Evolutionary conservation across 768 basidiomycete species (phyloP).

Genomic region (Sutorius australiensis): DNA sequence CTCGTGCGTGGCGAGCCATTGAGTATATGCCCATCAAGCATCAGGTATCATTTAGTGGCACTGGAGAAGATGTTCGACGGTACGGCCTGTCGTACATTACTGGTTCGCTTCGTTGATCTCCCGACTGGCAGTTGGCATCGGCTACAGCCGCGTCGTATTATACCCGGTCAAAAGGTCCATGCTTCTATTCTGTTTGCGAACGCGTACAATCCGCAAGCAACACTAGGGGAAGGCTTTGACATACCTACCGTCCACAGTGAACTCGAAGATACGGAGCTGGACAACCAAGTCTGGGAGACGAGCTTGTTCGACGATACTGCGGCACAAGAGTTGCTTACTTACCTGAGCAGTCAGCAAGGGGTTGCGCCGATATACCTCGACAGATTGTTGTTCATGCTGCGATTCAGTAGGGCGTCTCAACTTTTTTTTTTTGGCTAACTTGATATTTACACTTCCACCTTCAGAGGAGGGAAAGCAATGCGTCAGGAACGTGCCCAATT

Average conservation of each 20-base stretch:
- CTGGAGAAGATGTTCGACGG: conserved; percentile 15
- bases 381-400: conserved; percentile 19
- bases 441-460: neutral
- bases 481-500: conserved; percentile 12
- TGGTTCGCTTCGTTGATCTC: neutral
- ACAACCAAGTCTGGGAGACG: conserved; percentile 17
- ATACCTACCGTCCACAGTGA: conserved; percentile 8
- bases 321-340: conserved; percentile 8
- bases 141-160: conserved; percentile 23
- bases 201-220: conserved; percentile 17
- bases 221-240: conserved; percentile 23
- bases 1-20: conserved; percentile 7
- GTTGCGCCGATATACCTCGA: conserved; percentile 19
- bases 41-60: conserved; percentile 20
- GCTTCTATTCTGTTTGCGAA: conserved; percentile 23
- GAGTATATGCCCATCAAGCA: conserved; percentile 26
- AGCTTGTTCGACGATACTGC: conserved; percentile 20
- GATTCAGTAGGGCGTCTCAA: conserved; percentile 14
- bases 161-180: conserved; percentile 27
- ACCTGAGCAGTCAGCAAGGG: conserved; percentile 11
- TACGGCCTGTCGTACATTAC: neutral
- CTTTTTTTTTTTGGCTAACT: neutral
- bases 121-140: conserved; percentile 10
- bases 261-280: conserved; percentile 5
- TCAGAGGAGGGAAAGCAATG: conserved; percentile 21